Evolutionary conservation across 805 yeast genomes (phyloP).

Genomic region (Starmera caribaea): DNA sequence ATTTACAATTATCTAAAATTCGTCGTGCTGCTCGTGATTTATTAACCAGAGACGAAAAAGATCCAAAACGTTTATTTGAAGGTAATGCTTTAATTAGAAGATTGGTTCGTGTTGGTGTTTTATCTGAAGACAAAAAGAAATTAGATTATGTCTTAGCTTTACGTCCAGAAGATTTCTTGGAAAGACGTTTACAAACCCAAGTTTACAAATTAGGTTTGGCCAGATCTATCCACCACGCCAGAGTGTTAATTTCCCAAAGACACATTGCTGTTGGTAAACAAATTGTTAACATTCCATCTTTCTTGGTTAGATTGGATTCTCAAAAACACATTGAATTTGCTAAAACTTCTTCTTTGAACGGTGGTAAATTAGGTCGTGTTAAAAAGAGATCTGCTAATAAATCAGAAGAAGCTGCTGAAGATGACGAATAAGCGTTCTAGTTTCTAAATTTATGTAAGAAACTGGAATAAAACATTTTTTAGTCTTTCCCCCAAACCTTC

Average conservation of each 20-base stretch:
- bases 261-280: constrained; percentile 99
- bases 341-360: constrained; percentile 99
- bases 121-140: constrained; percentile 98
- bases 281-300: constrained; percentile 96
- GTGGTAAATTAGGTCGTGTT: constrained; percentile 99
- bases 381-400: constrained; percentile 63
- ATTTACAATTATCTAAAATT: constrained; percentile 97
- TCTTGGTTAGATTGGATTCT: constrained; percentile 99
- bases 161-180: constrained; percentile 97
- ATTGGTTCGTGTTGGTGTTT: constrained; percentile 98
- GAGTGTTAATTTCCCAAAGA: constrained; percentile 97
- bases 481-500: no score
- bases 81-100: constrained; percentile 99
- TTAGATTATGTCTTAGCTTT: constrained; percentile 99
- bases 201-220: constrained; percentile 99
- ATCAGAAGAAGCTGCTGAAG: constrained; percentile 66
- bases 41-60: constrained; percentile 99
- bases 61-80: constrained; percentile 99
- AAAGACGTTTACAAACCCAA: constrained; percentile 99
- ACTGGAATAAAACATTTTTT: no score
- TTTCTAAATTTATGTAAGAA: no score
- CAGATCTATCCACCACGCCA: constrained; percentile 99
- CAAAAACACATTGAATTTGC: constrained; percentile 99
- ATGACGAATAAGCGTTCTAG: constrained; percentile 39
- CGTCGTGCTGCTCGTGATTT: constrained; percentile 99